phyloP scores from a whole-genome alignment of 495 filamentous ascomycete species.

The Daldinia decipiens region DNA sequence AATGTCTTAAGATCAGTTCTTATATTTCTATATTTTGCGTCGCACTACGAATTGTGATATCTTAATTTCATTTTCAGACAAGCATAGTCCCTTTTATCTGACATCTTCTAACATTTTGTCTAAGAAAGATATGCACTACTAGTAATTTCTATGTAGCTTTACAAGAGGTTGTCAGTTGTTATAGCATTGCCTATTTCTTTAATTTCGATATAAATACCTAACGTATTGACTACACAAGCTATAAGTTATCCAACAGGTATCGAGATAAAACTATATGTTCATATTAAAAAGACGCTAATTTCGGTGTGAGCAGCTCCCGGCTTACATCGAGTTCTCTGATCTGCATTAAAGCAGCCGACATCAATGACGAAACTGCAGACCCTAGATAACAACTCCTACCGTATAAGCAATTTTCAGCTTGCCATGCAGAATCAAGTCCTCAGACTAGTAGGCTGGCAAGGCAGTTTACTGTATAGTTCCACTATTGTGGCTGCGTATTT shows the following conservation, averaged over 20 bases:
- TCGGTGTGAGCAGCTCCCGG: background rate
- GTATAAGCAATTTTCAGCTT: background rate
- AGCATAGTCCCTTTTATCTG: no score
- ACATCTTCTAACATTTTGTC: no score
- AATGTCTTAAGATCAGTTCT: background rate
- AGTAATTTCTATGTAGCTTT: no score
- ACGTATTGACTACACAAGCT: no score
- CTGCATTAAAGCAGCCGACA: background rate
- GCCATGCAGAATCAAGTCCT: background rate
- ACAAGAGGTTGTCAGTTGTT: no score
- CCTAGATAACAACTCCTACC: background rate
- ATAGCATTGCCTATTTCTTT: no score
- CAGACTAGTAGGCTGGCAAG: background rate
- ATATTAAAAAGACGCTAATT: background rate
- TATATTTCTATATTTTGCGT: background rate
- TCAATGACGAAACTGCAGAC: background rate
- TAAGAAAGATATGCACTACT: no score
- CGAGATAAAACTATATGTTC: no score
- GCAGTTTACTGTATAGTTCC: background rate
- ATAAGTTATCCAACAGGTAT: no score
- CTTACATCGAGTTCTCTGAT: background rate
- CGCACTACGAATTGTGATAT: background rate
- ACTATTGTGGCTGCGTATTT: background rate
- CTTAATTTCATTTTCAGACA: background rate
- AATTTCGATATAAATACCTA: no score